Conservation (phyloP, 768 basidiomycete species). For the Psilocybe subaeruginosa region DNA sequence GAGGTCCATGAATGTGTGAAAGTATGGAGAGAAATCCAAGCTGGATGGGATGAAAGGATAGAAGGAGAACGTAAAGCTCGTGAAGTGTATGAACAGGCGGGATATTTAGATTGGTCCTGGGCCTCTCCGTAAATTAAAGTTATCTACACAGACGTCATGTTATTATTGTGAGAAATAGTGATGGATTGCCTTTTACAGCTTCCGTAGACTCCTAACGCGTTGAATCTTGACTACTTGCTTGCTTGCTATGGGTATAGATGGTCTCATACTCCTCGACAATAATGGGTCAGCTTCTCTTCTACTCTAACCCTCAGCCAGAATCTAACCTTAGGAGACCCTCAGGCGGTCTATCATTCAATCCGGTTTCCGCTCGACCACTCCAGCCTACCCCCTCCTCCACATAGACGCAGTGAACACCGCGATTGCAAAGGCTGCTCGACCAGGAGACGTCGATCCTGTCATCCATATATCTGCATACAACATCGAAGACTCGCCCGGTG, state of each 20-base stretch:
- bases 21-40: constrained; percentile 67
- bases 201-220: not conserved
- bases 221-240: not conserved
- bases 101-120: constrained; percentile 75
- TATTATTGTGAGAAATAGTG: constrained; percentile 1
- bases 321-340: constrained; percentile 22
- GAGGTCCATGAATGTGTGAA: constrained; percentile 79
- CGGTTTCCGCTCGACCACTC: constrained; percentile 77
- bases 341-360: constrained; percentile 88
- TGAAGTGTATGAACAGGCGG: constrained; percentile 48
- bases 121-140: constrained; percentile 48
- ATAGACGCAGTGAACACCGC: constrained; percentile 85
- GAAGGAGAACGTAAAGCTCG: constrained; percentile 47
- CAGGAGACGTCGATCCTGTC: constrained; percentile 71
- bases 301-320: not conserved
- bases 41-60: constrained; percentile 36
- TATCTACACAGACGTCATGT: not conserved
- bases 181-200: not conserved
- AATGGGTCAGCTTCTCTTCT: constrained; percentile 57
- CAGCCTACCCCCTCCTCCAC: constrained; percentile 82
- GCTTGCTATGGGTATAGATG: constrained; percentile 74
- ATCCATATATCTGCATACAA: constrained; percentile 62
- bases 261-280: constrained; percentile 77
- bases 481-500: constrained; percentile 55
- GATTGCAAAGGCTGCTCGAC: constrained; percentile 54